These are phyloP conservation scores for Fagus crenata DNA, from an alignment of 306 rosid genomes.

Conservation along the genomic window DNA sequence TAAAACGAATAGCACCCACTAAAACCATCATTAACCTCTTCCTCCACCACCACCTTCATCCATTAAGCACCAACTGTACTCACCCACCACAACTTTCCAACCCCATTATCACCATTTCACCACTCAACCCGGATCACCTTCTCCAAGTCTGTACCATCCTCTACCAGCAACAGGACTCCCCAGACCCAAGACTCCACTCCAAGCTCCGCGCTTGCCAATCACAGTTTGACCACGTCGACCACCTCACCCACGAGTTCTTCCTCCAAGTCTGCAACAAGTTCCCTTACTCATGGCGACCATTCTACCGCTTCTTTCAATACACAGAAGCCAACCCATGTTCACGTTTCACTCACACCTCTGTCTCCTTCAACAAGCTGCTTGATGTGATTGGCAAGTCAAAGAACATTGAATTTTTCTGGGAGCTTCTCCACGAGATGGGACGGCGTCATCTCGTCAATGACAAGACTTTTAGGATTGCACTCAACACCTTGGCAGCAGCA, in stretches of 20 bases:
- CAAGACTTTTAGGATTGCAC: slow-evolving; percentile 52
- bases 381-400: slow-evolving; percentile 50
- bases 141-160: slow-evolving; percentile 71
- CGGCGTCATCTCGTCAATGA: slow-evolving; percentile 46
- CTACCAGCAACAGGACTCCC: slow-evolving; percentile 73
- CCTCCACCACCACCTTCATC: slow-evolving; percentile 24
- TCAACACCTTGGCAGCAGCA: slow-evolving; percentile 55
- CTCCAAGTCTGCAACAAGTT: slow-evolving; percentile 83
- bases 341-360: slow-evolving; percentile 50
- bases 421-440: slow-evolving; percentile 46
- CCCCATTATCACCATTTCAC: slow-evolving; percentile 17
- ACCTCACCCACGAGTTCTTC: slow-evolving; percentile 80
- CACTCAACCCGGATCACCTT: slow-evolving; percentile 53
- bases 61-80: slow-evolving; percentile 17
- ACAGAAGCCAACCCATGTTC: slow-evolving; percentile 31
- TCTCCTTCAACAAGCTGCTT: slow-evolving; percentile 63
- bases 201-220: slow-evolving; percentile 55
- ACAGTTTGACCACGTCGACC: neutral
- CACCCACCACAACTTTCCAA: slow-evolving; percentile 9
- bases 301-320: slow-evolving; percentile 59
- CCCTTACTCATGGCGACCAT: slow-evolving; percentile 83
- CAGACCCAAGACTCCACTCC: slow-evolving; percentile 56
- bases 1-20: slow-evolving; percentile 22
- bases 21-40: slow-evolving; percentile 10
- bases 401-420: slow-evolving; percentile 71